phyloP scores from a whole-genome alignment of 495 filamentous ascomycete genomes.

The Achaetomiella virescens region DNA sequence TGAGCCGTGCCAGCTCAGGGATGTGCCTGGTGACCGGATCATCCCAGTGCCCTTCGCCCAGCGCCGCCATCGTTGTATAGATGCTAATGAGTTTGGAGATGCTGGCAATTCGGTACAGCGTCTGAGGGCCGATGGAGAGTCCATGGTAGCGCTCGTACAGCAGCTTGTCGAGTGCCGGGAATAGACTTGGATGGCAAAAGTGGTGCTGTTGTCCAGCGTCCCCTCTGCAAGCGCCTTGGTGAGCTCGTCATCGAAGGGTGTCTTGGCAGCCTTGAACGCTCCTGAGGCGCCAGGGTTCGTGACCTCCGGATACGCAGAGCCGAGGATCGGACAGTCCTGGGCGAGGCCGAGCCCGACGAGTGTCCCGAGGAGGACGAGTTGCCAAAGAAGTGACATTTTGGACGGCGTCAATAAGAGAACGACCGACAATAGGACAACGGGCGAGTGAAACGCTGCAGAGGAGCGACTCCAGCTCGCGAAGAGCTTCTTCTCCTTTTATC shows the following conservation, averaged over 20 bases:
- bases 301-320: slow-evolving; percentile 17
- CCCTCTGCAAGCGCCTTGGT: neutral
- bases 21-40: slow-evolving; percentile 19
- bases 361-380: neutral
- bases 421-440: neutral
- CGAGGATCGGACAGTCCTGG: slow-evolving; percentile 21
- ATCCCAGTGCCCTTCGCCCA: slow-evolving; percentile 18
- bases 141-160: slow-evolving; percentile 4
- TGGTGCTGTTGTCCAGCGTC: neutral
- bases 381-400: neutral
- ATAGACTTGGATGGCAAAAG: slow-evolving; percentile 16
- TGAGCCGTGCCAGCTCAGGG: slow-evolving; percentile 15
- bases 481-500: too few relatives aligned
- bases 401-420: neutral
- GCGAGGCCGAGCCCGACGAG: neutral
- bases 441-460: neutral
- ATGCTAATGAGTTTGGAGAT: slow-evolving; percentile 21
- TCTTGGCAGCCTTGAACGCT: neutral
- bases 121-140: slow-evolving; percentile 7
- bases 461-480: too few relatives aligned
- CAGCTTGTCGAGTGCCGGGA: slow-evolving; percentile 5
- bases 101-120: slow-evolving; percentile 18
- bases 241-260: slow-evolving; percentile 5
- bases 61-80: slow-evolving; percentile 15
- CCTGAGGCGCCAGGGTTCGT: neutral